Percentiles rank a stretch among this genome's conserved stretches.
Evolutionary conservation across 129 eudicot species (phyloP).

Genomic region (Pulicaria dysenterica): DNA sequence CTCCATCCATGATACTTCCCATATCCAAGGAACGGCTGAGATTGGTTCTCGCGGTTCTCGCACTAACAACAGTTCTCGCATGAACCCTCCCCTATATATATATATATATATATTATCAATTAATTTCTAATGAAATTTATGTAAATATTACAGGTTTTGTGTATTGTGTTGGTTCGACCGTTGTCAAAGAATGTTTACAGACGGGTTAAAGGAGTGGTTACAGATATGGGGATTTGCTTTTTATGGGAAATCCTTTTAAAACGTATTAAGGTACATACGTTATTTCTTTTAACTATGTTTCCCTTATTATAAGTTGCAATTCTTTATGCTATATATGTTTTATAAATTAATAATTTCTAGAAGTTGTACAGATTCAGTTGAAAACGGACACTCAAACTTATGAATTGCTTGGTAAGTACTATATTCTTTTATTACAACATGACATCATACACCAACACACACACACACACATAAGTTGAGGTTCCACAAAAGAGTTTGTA

Average conservation of each 20-base stretch:
- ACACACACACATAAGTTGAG: too few species aligned
- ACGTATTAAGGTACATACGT: conserved; percentile 3
- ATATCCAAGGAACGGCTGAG: too few species aligned
- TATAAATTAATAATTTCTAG: neutral
- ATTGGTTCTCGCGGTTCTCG: too few species aligned
- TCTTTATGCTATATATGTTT: neutral
- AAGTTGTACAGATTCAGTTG: conserved; percentile 12
- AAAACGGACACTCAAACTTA: conserved; percentile 19
- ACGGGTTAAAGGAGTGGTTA: neutral
- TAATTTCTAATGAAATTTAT: neutral
- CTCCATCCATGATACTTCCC: too few species aligned
- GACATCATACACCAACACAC: too few species aligned
- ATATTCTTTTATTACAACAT: neutral
- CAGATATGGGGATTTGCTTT: conserved; percentile 3
- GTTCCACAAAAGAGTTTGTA: too few species aligned
- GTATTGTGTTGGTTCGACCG: neutral
- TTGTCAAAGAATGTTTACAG: conserved; percentile 16
- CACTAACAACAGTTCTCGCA: too few species aligned
- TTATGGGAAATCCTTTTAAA: neutral
- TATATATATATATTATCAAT: too few species aligned
- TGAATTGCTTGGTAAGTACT: conserved; percentile 13
- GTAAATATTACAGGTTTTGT: neutral
- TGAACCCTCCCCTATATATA: too few species aligned
- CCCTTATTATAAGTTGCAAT: neutral
- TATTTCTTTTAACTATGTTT: neutral